Evolutionary conservation across 2,329 filamentous ascomycete genomes (phyloP).

Genomic region (Colletotrichum neosansevieriae): DNA sequence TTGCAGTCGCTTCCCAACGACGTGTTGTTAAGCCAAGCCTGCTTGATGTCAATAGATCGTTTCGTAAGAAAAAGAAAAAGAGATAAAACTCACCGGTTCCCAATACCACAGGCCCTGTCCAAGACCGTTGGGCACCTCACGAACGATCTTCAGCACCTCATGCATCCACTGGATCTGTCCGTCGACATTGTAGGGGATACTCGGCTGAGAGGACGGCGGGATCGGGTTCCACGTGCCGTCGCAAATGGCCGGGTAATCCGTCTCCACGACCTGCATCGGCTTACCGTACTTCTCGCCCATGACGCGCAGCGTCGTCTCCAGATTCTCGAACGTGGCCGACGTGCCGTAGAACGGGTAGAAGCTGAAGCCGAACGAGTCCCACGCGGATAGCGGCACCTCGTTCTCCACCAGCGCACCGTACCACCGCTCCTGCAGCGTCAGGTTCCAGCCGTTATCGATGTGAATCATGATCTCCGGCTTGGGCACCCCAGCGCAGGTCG

Average conservation of each 20-base stretch:
- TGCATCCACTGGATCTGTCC: conserved; percentile 30
- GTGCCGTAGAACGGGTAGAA: conserved; percentile 39
- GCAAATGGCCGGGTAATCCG: conserved; percentile 37
- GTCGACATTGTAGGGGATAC: conserved; percentile 34
- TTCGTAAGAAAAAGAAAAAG: not conserved
- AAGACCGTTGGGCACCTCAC: conserved; percentile 25
- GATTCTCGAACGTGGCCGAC: conserved; percentile 33
- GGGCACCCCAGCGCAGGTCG: conserved; percentile 40
- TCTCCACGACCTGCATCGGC: conserved; percentile 36
- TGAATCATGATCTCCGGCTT: conserved; percentile 39
- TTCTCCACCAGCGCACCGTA: conserved; percentile 35
- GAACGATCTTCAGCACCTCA: conserved; percentile 25
- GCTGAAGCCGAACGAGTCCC: conserved; percentile 33
- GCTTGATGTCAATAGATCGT: not conserved
- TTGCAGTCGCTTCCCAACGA: conserved; percentile 35
- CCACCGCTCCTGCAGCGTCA: conserved; percentile 36
- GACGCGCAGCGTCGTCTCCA: conserved; percentile 13
- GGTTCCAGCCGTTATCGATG: conserved; percentile 39
- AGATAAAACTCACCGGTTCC: conserved; percentile 6
- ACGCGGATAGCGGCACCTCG: conserved; percentile 33
- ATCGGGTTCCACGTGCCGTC: conserved; percentile 36
- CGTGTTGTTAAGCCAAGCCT: conserved; percentile 31
- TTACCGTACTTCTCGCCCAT: conserved; percentile 35
- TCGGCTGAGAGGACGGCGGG: conserved; percentile 29
- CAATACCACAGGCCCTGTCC: conserved; percentile 34